phyloP scores from a whole-genome alignment of 2,329 filamentous ascomycete species.

The Lachnellula subtilissima region DNA sequence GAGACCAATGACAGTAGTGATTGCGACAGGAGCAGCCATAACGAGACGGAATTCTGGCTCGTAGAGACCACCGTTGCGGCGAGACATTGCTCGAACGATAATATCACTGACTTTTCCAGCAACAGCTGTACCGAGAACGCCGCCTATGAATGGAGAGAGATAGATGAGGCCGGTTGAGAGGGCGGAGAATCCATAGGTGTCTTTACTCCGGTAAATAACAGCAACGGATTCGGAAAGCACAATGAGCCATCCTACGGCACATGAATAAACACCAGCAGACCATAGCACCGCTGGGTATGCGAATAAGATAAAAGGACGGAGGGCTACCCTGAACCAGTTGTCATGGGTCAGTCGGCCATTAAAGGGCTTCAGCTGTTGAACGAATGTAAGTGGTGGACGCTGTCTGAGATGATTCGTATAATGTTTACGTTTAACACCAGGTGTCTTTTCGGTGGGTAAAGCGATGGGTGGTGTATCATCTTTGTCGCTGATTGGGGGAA shows the following conservation, averaged over 20 bases:
- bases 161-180: slow-evolving; percentile 83
- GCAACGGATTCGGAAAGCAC: slow-evolving; percentile 86
- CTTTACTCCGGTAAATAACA: slow-evolving; percentile 66
- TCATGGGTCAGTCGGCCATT: slow-evolving; percentile 75
- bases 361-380: slow-evolving; percentile 69
- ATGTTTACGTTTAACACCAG: slow-evolving; percentile 2
- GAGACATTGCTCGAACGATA: slow-evolving; percentile 75
- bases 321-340: slow-evolving; percentile 71
- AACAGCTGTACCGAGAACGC: slow-evolving; percentile 83
- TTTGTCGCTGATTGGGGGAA: background rate
- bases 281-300: slow-evolving; percentile 86
- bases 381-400: slow-evolving; percentile 64
- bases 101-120: slow-evolving; percentile 84
- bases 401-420: slow-evolving; percentile 71
- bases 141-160: slow-evolving; percentile 83
- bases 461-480: background rate
- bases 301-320: slow-evolving; percentile 80
- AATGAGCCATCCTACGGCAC: slow-evolving; percentile 92
- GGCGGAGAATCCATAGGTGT: slow-evolving; percentile 74
- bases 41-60: slow-evolving; percentile 90
- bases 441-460: background rate
- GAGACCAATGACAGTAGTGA: slow-evolving; percentile 77
- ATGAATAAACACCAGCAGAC: slow-evolving; percentile 78
- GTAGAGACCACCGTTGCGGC: slow-evolving; percentile 86
- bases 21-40: slow-evolving; percentile 75